A percentile compares a stretch with the other conserved stretches of the same genome.
Evolutionary conservation across 768 basidiomycete species (phyloP).

Genomic region (Tubosaeta sp.): DNA sequence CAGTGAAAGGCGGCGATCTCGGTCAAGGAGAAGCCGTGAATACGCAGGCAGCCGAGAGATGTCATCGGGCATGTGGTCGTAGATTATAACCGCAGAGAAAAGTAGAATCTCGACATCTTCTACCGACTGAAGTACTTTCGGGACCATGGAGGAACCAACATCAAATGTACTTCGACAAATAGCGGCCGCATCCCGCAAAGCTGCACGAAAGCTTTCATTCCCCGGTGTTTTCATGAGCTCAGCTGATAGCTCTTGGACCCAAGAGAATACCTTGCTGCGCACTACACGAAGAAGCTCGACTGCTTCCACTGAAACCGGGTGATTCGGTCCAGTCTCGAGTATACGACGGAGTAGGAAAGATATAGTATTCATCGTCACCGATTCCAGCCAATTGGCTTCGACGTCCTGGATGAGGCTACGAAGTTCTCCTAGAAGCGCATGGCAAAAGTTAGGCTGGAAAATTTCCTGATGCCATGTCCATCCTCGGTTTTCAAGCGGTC

Average conservation of each 20-base stretch:
- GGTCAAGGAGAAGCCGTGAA: conserved; percentile 24
- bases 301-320: conserved; percentile 15
- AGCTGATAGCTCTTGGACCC: conserved; percentile 32
- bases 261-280: conserved; percentile 30
- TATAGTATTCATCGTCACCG: conserved; percentile 28
- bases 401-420: conserved; percentile 33
- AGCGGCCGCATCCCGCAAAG: conserved; percentile 17
- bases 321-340: conserved; percentile 19
- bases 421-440: conserved; percentile 32
- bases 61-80: conserved; percentile 27
- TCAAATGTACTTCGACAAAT: conserved; percentile 30
- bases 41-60: neutral
- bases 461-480: conserved; percentile 40
- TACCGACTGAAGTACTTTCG: conserved; percentile 14
- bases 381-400: conserved; percentile 39
- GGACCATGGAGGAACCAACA: conserved; percentile 1
- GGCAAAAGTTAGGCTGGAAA: conserved; percentile 27
- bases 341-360: conserved; percentile 33
- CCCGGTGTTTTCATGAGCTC: conserved; percentile 11
- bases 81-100: conserved; percentile 31
- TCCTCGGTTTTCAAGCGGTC: conserved; percentile 19
- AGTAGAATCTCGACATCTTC: conserved; percentile 29
- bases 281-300: conserved; percentile 27
- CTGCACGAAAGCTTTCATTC: conserved; percentile 1
- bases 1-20: conserved; percentile 32